A percentile compares a stretch with the other conserved stretches of the same genome.
Conservation (phyloP, 1,284 basidiomycete species). For the Dichomitus squalens region DNA sequence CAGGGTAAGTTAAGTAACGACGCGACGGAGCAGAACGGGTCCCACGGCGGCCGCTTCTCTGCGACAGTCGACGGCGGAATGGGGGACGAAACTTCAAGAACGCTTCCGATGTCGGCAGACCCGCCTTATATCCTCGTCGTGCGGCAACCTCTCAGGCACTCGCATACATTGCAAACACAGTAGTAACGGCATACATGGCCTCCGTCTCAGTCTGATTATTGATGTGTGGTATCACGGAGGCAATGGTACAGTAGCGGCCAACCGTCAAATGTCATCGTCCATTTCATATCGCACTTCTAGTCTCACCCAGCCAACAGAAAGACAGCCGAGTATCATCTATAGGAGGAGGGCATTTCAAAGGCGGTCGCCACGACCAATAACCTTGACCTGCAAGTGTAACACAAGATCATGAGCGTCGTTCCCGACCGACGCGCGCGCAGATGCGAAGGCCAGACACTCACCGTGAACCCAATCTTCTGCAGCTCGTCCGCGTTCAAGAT, state of each 20-base stretch:
- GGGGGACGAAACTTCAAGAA: neutral
- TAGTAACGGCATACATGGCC: neutral
- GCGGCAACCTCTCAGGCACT: no score
- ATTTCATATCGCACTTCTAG: neutral
- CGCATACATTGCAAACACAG: no score
- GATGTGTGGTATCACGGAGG: constrained; percentile 5
- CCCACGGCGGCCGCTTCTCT: neutral
- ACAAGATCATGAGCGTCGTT: neutral
- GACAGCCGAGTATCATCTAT: neutral
- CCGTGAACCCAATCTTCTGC: constrained; percentile 91
- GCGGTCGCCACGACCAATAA: constrained; percentile 34
- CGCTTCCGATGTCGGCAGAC: neutral
- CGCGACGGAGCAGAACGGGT: neutral
- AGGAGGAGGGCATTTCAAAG: constrained; percentile 5
- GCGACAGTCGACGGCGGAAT: neutral
- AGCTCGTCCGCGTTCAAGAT: constrained; percentile 83
- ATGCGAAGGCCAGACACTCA: constrained; percentile 39
- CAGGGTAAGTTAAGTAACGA: neutral
- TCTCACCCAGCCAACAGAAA: no score
- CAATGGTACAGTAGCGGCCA: constrained; percentile 3
- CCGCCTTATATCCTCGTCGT: neutral
- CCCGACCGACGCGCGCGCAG: neutral
- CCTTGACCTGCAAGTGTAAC: constrained; percentile 29
- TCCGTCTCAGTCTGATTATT: neutral
- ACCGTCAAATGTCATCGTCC: constrained; percentile 2